phyloP scores from a whole-genome alignment of 495 filamentous ascomycete genomes.

The Penicillium bialowiezense region DNA sequence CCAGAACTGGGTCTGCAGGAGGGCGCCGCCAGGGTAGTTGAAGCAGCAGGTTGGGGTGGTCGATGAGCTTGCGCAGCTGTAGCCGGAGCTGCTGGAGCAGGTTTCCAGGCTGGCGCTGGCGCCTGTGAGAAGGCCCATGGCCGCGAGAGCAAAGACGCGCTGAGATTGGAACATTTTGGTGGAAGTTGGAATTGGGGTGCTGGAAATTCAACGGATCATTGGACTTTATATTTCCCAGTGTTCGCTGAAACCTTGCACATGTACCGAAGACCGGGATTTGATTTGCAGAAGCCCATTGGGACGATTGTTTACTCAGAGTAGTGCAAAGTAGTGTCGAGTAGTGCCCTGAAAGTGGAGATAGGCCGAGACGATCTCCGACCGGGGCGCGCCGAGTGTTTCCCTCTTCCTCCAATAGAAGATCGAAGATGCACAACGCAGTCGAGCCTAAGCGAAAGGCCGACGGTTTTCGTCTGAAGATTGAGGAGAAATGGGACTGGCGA shows the following conservation, averaged over 20 bases:
- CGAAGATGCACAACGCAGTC: constrained; percentile 1
- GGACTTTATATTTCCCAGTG: neutral
- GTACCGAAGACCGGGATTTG: constrained; percentile 17
- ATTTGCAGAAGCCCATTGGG: too few relatives aligned
- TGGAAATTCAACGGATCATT: neutral
- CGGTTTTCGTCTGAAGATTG: constrained; percentile 7
- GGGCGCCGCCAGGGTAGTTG: constrained; percentile 67
- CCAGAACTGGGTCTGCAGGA: constrained; percentile 83
- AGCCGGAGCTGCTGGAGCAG: constrained; percentile 27
- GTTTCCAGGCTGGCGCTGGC: constrained; percentile 22
- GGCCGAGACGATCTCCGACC: neutral
- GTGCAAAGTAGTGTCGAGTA: neutral
- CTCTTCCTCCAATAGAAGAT: neutral
- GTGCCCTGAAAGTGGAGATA: neutral
- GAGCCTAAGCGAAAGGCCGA: neutral
- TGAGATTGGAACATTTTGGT: constrained; percentile 9
- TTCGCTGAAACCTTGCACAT: constrained; percentile 26
- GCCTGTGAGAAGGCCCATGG: constrained; percentile 17
- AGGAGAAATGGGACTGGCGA: constrained; percentile 3
- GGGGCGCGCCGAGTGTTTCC: neutral
- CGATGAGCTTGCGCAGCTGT: constrained; percentile 40
- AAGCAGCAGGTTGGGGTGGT: constrained; percentile 67
- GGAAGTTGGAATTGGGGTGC: constrained; percentile 4
- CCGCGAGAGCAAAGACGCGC: constrained; percentile 30
- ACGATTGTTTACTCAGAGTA: too few relatives aligned